These are phyloP conservation scores for Arthrinium puccinioides DNA, from an alignment of 2,329 filamentous ascomycete species.

Conservation along the genomic window DNA sequence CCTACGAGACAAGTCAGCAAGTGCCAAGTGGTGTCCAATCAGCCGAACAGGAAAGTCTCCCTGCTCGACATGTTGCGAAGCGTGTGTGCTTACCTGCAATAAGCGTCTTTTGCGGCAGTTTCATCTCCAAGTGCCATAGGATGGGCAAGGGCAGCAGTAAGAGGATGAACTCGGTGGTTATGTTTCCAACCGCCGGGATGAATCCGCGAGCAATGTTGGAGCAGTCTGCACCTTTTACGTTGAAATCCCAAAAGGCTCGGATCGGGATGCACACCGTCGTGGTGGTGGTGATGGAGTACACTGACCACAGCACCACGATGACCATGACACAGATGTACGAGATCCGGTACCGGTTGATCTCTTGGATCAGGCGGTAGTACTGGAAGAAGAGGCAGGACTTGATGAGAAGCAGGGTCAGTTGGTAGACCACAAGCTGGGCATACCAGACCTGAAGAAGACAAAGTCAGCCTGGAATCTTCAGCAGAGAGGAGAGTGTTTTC, in stretches of 20 bases:
- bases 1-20: neutral
- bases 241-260: neutral
- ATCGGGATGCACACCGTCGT: neutral
- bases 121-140: neutral
- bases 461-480: neutral
- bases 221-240: neutral
- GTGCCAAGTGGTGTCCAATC: too few relatives aligned
- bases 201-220: neutral
- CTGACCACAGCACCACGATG: neutral
- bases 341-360: neutral
- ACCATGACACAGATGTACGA: neutral
- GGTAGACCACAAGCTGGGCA: neutral
- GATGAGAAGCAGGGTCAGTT: neutral
- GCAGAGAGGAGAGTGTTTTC: neutral
- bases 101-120: neutral
- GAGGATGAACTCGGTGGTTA: slow-evolving; percentile 1
- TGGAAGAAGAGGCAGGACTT: neutral
- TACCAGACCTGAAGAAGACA: neutral
- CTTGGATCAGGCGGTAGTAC: slow-evolving; percentile 1
- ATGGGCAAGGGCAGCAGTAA: slow-evolving; percentile 1
- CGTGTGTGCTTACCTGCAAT: neutral
- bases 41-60: too few relatives aligned
- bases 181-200: neutral
- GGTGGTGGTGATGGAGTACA: neutral
- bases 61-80: neutral